phyloP scores from a whole-genome alignment of 805 yeast genomes.

The Saitoella complicata region DNA sequence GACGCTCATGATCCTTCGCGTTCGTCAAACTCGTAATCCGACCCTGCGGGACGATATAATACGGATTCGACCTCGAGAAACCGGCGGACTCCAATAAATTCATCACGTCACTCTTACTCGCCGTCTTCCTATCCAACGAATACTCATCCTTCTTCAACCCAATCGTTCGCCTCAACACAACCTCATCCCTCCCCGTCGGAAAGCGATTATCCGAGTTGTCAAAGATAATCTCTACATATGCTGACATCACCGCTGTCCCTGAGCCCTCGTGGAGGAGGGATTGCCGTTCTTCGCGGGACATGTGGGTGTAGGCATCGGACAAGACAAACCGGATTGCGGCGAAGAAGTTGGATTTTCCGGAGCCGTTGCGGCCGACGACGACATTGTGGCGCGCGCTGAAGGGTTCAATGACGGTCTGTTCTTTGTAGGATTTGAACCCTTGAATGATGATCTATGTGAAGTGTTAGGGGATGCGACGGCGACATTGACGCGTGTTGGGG shows the following conservation, averaged over 20 bases:
- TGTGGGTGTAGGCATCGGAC: slow-evolving; percentile 74
- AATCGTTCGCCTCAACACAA: slow-evolving; percentile 69
- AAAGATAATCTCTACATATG: slow-evolving; percentile 78
- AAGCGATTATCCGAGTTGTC: slow-evolving; percentile 67
- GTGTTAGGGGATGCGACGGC: background rate
- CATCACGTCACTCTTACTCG: slow-evolving; percentile 57
- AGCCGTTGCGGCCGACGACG: slow-evolving; percentile 80
- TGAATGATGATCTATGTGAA: slow-evolving; percentile 44
- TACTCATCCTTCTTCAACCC: slow-evolving; percentile 90
- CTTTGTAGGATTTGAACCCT: slow-evolving; percentile 87
- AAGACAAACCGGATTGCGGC: slow-evolving; percentile 87
- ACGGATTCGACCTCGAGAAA: slow-evolving; percentile 76
- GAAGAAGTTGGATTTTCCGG: slow-evolving; percentile 90
- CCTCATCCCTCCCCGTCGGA: slow-evolving; percentile 50
- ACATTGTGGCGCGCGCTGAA: slow-evolving; percentile 75
- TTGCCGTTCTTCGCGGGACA: slow-evolving; percentile 73
- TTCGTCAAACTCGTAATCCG: slow-evolving; percentile 69
- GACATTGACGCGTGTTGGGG: no score
- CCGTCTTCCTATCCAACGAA: slow-evolving; percentile 61
- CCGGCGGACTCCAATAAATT: slow-evolving; percentile 82
- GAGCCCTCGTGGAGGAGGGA: slow-evolving; percentile 82
- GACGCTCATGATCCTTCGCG: slow-evolving; percentile 71
- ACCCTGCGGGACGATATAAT: slow-evolving; percentile 95
- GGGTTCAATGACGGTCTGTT: slow-evolving; percentile 58
- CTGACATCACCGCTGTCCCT: slow-evolving; percentile 62